Conservation (phyloP, 2,329 filamentous ascomycete species). For the Cladosporium sp. region DNA sequence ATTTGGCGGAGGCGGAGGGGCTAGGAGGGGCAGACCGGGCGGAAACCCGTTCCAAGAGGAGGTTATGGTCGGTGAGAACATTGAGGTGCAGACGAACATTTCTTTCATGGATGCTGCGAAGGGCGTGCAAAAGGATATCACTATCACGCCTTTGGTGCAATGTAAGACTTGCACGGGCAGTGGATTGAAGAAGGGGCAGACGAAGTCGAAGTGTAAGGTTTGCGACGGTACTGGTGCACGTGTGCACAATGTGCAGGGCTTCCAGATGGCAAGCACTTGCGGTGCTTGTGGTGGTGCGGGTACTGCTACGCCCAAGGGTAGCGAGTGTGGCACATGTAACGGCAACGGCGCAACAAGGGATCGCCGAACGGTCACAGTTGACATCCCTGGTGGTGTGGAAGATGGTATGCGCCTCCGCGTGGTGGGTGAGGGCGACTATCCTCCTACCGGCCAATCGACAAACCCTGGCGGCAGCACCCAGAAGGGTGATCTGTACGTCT, state of each 20-base stretch:
- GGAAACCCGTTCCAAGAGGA: slow-evolving; percentile 72
- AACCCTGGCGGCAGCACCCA: slow-evolving; percentile 61
- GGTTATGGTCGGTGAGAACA: slow-evolving; percentile 87
- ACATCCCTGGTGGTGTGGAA: slow-evolving; percentile 93
- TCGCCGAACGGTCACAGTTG: slow-evolving; percentile 75
- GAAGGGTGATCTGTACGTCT: slow-evolving; percentile 85
- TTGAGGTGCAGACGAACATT: slow-evolving; percentile 89
- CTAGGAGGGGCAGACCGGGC: slow-evolving; percentile 42
- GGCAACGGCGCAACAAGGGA: slow-evolving; percentile 84
- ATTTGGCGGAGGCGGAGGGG: slow-evolving; percentile 62
- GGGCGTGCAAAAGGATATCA: slow-evolving; percentile 82
- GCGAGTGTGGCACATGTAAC: slow-evolving; percentile 73
- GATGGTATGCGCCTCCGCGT: slow-evolving; percentile 91
- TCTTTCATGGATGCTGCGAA: slow-evolving; percentile 96
- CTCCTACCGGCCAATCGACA: slow-evolving; percentile 66
- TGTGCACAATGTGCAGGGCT: slow-evolving; percentile 85
- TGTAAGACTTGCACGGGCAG: slow-evolving; percentile 81
- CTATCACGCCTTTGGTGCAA: slow-evolving; percentile 72
- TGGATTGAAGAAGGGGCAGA: slow-evolving; percentile 76
- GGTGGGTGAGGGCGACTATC: slow-evolving; percentile 80
- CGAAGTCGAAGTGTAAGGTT: slow-evolving; percentile 66
- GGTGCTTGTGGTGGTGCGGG: slow-evolving; percentile 75
- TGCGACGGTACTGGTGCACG: slow-evolving; percentile 85
- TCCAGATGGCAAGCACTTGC: slow-evolving; percentile 94
- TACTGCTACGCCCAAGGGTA: slow-evolving; percentile 68